phyloP scores from a whole-genome alignment of 2,329 filamentous ascomycete genomes.

The Teratosphaeria gauchensis region DNA sequence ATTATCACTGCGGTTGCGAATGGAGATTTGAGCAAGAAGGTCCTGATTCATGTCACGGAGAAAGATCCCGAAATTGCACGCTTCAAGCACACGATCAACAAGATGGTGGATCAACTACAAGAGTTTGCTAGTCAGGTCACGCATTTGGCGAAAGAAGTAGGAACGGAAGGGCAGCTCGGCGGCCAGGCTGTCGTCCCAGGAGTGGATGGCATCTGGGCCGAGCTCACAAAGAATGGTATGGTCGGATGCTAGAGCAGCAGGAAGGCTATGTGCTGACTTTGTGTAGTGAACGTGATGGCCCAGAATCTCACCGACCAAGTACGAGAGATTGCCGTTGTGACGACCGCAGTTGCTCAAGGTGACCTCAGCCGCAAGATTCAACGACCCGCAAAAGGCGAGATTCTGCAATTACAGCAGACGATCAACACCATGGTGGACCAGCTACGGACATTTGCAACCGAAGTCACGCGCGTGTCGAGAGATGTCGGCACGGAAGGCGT shows the following conservation, averaged over 20 bases:
- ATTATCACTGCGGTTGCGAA: constrained; percentile 94
- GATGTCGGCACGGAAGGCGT: constrained; percentile 57
- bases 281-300: constrained; percentile 86
- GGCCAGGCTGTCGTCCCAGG: constrained; percentile 90
- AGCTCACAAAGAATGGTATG: constrained; percentile 60
- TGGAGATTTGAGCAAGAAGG: constrained; percentile 93
- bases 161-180: constrained; percentile 86
- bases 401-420: constrained; percentile 87
- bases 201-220: constrained; percentile 95
- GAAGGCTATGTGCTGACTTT: constrained; percentile 11
- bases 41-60: constrained; percentile 88
- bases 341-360: constrained; percentile 85
- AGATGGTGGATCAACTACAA: constrained; percentile 97
- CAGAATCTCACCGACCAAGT: constrained; percentile 97
- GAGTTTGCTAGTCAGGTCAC: constrained; percentile 96
- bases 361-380: constrained; percentile 95
- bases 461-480: constrained; percentile 55
- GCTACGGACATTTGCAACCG: constrained; percentile 54
- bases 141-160: constrained; percentile 86
- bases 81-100: constrained; percentile 97
- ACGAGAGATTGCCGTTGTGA: constrained; percentile 93
- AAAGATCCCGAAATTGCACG: constrained; percentile 97
- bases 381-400: constrained; percentile 87
- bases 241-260: constrained; percentile 2
- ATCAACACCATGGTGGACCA: constrained; percentile 61